A percentile compares a stretch with the other conserved stretches of the same genome.
Conservation (phyloP, 2,329 filamentous ascomycete species). For the Cryphonectria japonica region DNA sequence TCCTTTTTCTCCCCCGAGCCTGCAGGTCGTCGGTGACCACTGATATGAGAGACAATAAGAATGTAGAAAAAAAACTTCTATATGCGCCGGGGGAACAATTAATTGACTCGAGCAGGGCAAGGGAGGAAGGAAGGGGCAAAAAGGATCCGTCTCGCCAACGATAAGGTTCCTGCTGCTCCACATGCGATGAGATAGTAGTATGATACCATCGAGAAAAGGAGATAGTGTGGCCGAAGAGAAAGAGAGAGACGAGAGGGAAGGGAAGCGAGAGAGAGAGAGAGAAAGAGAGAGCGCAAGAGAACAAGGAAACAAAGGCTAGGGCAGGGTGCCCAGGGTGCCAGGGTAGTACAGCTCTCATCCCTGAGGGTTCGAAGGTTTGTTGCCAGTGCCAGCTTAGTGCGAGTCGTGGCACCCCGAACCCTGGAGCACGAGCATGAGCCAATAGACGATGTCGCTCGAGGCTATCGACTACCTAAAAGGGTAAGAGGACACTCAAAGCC, state of each 20-base stretch:
- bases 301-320: background rate
- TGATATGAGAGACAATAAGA: background rate
- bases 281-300: background rate
- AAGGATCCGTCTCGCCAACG: background rate
- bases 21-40: background rate
- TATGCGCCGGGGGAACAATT: background rate
- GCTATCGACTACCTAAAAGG: conserved; percentile 8
- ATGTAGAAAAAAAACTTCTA: background rate
- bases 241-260: background rate
- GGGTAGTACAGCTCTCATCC: background rate
- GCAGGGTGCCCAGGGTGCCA: background rate
- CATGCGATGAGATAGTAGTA: background rate
- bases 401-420: background rate
- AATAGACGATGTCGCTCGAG: background rate
- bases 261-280: background rate
- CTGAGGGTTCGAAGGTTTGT: background rate
- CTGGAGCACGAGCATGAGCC: background rate
- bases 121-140: no score
- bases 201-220: background rate
- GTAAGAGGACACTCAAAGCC: conserved; percentile 1
- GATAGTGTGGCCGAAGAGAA: background rate
- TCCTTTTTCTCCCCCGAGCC: background rate
- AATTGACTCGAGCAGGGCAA: background rate
- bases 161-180: background rate
- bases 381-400: background rate